These are phyloP conservation scores for Boletus barrowsii DNA, from an alignment of 768 basidiomycete species.

Conservation along the genomic window DNA sequence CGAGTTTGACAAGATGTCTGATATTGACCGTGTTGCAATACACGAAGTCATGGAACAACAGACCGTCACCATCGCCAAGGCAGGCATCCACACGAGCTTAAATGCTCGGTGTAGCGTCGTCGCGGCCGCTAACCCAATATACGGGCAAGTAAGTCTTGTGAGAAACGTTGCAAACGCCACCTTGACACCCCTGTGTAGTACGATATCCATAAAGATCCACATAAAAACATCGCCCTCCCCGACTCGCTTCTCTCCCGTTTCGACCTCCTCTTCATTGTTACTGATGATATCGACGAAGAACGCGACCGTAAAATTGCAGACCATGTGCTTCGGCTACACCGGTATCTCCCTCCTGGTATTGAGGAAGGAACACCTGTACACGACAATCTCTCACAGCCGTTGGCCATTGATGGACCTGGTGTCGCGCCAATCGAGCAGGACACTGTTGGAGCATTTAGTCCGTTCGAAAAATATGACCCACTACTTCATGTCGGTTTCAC, in stretches of 20 bases:
- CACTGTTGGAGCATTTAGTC: conserved; percentile 46
- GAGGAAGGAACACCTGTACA: conserved; percentile 93
- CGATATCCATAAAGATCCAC: conserved; percentile 98
- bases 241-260: conserved; percentile 98
- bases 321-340: conserved; percentile 95
- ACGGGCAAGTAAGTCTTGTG: conserved; percentile 71
- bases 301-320: conserved; percentile 94
- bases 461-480: conserved; percentile 96
- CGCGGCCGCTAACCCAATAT: conserved; percentile 98
- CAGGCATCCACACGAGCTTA: conserved; percentile 96
- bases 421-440: conserved; percentile 38
- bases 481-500: conserved; percentile 84
- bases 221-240: conserved; percentile 96
- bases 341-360: conserved; percentile 92
- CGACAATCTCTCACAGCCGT: conserved; percentile 84
- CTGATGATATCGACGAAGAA: conserved; percentile 95
- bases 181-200: conserved; percentile 54
- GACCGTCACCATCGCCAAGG: conserved; percentile 98
- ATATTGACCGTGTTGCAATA: conserved; percentile 96
- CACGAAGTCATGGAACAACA: conserved; percentile 99
- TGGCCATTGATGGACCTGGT: conserved; percentile 79
- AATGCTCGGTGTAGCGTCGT: conserved; percentile 98
- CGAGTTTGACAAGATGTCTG: conserved; percentile 99
- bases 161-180: not conserved
- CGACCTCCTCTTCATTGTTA: conserved; percentile 96